Evolutionary conservation across 1,284 basidiomycete species (phyloP), one percentile per base, ranked within the genome.

Genomic region (Singerocomus inundabilis): DNA sequence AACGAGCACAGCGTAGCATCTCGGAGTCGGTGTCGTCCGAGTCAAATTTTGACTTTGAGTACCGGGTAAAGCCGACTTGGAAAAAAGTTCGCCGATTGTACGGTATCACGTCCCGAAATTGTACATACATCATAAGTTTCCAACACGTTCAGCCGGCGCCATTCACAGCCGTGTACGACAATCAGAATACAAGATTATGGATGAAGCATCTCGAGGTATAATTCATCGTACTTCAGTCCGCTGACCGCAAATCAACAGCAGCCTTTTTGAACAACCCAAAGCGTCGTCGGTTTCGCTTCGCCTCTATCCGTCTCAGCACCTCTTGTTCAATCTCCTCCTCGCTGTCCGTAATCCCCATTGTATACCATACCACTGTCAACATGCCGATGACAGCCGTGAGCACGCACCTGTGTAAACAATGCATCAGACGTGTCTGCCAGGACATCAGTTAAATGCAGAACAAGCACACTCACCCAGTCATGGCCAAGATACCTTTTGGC

Each of bases 321-420:
- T 90, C 86, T 38, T 79, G 73, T 68, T 91, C 90, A 43, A 88
- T 78, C 72, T 93, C 90, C 59, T 82, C 83, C 40, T 92, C 89
- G 40, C 82, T 78, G 51, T 88, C 75, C 46, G 74, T 64, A 3
- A 77, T 81, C 25, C 87, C 88, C 48, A 82, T 72, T 41, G 84
- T 71, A 69, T 96, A 98, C 91, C 93, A 94, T 37, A 83, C 72
- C 18, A 97, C 88, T 0, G 82, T 80, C 3, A 73, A 64, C 79
- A 95, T 86, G 1, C 95, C 94, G 42, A 95, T 59, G 25, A 91
- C 72, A 1, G 91, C 92, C 1, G 89, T 83, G 51, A 96, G 70
- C 47, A 94, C 84, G 63, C 91, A 93, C 43, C 80, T 80, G 32
- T 33, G 30, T 16, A 16, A 9, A 15, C 12, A 21, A 30, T n/a